phyloP scores from a whole-genome alignment of 2,329 filamentous ascomycete genomes.

The Acephala macrosclerotiorum region DNA sequence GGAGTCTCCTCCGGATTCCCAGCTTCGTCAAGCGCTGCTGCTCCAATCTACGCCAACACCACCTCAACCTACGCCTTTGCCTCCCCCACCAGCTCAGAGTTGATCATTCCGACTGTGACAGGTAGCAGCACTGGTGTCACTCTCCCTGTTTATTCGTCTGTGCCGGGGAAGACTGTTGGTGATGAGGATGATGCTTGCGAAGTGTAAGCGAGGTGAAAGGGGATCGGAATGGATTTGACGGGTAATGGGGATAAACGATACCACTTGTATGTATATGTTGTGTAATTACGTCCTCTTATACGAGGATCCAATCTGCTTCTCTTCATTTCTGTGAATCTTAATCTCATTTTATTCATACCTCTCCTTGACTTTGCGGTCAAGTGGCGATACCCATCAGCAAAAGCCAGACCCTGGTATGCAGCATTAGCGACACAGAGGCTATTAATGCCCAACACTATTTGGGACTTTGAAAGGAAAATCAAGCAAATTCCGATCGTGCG shows the following conservation, averaged over 20 bases:
- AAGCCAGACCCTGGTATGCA: too few relatives aligned
- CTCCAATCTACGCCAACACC: neutral
- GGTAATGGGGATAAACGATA: neutral
- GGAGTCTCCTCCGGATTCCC: neutral
- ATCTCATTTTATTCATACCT: too few relatives aligned
- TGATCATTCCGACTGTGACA: neutral
- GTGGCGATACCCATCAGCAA: too few relatives aligned
- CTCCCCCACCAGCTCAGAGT: neutral
- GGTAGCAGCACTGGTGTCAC: neutral
- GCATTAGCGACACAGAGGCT: too few relatives aligned
- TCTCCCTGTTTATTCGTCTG: neutral
- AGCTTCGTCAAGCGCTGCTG: neutral
- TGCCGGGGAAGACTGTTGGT: neutral
- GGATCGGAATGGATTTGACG: neutral
- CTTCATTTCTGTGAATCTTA: neutral
- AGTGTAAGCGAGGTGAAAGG: neutral
- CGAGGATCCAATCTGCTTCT: neutral
- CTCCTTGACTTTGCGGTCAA: too few relatives aligned
- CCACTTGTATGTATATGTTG: neutral
- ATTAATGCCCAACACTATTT: too few relatives aligned
- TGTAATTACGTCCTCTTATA: constrained; percentile 3
- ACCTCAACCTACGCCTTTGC: neutral
- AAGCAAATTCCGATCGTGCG: too few relatives aligned
- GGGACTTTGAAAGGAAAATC: too few relatives aligned
- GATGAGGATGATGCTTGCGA: neutral